These are phyloP conservation scores for Lactarius sp. DNA, from an alignment of 768 basidiomycete species.

Conservation along the genomic window DNA sequence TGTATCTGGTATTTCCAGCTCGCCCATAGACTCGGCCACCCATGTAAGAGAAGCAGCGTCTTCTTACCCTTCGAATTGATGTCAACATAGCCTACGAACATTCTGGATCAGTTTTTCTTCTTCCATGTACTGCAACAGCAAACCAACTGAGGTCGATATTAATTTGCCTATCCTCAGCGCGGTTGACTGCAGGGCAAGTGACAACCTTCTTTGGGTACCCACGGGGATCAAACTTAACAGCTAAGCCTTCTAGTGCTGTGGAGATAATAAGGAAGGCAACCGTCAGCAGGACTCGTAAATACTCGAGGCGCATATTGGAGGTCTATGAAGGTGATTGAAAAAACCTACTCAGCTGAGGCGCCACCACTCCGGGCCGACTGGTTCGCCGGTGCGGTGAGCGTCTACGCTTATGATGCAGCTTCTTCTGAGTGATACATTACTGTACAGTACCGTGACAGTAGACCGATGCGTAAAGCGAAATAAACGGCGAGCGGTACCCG, in stretches of 20 bases:
- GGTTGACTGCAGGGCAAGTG: slow-evolving; percentile 20
- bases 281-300: neutral
- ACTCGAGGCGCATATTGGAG: neutral
- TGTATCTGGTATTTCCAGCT: slow-evolving; percentile 69
- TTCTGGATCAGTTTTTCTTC: neutral
- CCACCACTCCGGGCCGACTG: too few relatives aligned
- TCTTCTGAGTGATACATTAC: too few relatives aligned
- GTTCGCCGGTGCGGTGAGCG: too few relatives aligned
- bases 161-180: slow-evolving; percentile 10
- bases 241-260: neutral
- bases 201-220: slow-evolving; percentile 20
- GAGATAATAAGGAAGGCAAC: neutral
- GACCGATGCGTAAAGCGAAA: too few relatives aligned
- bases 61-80: slow-evolving; percentile 49
- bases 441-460: too few relatives aligned
- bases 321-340: too few relatives aligned
- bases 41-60: slow-evolving; percentile 66
- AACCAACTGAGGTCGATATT: slow-evolving; percentile 9
- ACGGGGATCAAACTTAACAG: slow-evolving; percentile 13
- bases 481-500: too few relatives aligned
- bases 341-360: too few relatives aligned
- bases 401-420: too few relatives aligned
- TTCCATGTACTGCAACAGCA: neutral
- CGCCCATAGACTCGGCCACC: slow-evolving; percentile 77
- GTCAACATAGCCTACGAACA: slow-evolving; percentile 44